phyloP scores from a whole-genome alignment of 306 rosid genomes.

The Casuarina cunninghamiana region DNA sequence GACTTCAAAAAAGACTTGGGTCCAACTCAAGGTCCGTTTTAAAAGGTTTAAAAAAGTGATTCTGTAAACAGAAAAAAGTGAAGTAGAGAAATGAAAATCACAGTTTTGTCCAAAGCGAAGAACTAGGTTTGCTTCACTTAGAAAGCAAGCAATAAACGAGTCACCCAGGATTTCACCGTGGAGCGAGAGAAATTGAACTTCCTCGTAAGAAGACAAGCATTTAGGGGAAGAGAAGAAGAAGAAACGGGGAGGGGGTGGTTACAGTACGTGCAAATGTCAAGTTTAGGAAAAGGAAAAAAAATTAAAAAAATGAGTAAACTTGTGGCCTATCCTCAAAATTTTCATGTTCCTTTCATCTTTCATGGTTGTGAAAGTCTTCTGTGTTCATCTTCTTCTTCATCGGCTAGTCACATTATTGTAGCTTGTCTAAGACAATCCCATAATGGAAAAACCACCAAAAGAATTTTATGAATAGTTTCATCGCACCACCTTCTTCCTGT shows the following conservation, averaged over 20 bases:
- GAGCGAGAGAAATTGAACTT: too few relatives aligned
- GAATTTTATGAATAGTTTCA: constrained; percentile 45
- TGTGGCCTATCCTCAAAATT: constrained; percentile 34
- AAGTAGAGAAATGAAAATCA: too few relatives aligned
- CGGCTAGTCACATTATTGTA: constrained; percentile 32
- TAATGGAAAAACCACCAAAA: constrained; percentile 47
- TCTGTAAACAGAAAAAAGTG: too few relatives aligned
- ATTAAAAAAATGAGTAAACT: background rate
- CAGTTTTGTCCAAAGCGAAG: too few relatives aligned
- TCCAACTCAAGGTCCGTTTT: too few relatives aligned
- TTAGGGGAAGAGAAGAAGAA: constrained; percentile 46
- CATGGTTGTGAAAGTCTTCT: constrained; percentile 24
- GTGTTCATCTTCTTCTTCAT: constrained; percentile 36
- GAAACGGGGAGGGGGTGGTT: constrained; percentile 22
- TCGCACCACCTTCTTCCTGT: constrained; percentile 71
- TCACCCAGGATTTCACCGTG: too few relatives aligned
- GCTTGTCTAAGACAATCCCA: constrained; percentile 48
- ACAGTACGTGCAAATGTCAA: constrained; percentile 56
- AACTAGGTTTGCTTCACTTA: too few relatives aligned
- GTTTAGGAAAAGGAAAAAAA: constrained; percentile 71
- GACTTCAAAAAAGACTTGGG: too few relatives aligned
- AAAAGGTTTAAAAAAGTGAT: too few relatives aligned
- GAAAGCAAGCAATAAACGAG: too few relatives aligned
- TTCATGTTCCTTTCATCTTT: constrained; percentile 29
- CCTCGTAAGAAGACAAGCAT: constrained; percentile 36